phyloP scores from a whole-genome alignment of 139 green algal genomes.

The Coelastrella sp. region DNA sequence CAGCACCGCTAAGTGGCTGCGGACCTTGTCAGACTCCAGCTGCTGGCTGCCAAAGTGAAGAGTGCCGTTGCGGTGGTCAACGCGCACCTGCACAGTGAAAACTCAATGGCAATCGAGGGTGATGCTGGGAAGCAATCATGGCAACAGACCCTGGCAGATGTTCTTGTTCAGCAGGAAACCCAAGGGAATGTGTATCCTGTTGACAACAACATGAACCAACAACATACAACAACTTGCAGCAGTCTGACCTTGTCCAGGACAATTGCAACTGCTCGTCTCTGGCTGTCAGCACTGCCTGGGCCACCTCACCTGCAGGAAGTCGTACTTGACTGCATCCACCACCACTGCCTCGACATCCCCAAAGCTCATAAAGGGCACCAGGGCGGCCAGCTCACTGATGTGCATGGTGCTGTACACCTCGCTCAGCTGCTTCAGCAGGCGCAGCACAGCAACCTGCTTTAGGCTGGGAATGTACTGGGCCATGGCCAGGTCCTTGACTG shows the following conservation, averaged over 20 bases:
- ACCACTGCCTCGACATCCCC: slow-evolving; percentile 86
- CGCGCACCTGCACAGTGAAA: slow-evolving; percentile 64
- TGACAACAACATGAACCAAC: too few relatives aligned
- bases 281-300: too few relatives aligned
- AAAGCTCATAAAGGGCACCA: slow-evolving; percentile 72
- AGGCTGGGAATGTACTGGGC: slow-evolving; percentile 58
- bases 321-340: slow-evolving; percentile 92
- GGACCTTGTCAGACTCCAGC: slow-evolving; percentile 69
- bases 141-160: too few relatives aligned
- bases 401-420: slow-evolving; percentile 76
- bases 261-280: too few relatives aligned
- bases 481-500: slow-evolving; percentile 75
- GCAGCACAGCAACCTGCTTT: slow-evolving; percentile 79
- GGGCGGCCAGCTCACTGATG: slow-evolving; percentile 57
- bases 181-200: too few relatives aligned
- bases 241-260: too few relatives aligned
- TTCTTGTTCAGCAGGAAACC: too few relatives aligned
- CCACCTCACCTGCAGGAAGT: slow-evolving; percentile 81
- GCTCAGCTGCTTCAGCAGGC: slow-evolving; percentile 93
- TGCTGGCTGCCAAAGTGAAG: slow-evolving; percentile 90
- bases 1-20: slow-evolving; percentile 61
- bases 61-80: slow-evolving; percentile 93
- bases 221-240: too few relatives aligned
- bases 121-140: too few relatives aligned
- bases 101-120: neutral